These are phyloP conservation scores for Prunus dulcis DNA, from an alignment of 306 rosid genomes.

Conservation along the genomic window DNA sequence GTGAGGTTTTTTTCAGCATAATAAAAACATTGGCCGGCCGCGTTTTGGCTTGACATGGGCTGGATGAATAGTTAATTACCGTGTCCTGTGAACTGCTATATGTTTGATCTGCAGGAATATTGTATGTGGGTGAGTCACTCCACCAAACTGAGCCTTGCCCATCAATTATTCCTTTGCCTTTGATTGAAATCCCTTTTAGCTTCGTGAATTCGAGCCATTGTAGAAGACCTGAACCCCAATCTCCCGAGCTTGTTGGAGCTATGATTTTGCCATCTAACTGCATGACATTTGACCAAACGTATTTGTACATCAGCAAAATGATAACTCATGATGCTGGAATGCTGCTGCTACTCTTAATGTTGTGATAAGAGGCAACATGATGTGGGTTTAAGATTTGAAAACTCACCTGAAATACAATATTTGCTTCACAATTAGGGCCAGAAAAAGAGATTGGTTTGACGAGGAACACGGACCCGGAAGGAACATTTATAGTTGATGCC, in stretches of 20 bases:
- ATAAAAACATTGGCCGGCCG: slow-evolving; percentile 11
- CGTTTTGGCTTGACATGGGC: background rate
- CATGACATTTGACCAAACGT: background rate
- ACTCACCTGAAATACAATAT: slow-evolving; percentile 65
- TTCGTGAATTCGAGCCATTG: slow-evolving; percentile 71
- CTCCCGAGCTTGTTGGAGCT: slow-evolving; percentile 56
- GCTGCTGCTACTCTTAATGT: too few relatives aligned
- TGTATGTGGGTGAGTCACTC: slow-evolving; percentile 40
- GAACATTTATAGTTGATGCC: slow-evolving; percentile 59
- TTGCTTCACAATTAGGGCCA: slow-evolving; percentile 48
- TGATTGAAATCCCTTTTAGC: slow-evolving; percentile 46
- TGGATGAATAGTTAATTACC: background rate
- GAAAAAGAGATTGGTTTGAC: slow-evolving; percentile 58
- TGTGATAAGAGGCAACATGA: background rate
- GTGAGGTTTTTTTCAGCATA: background rate
- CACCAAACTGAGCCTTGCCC: slow-evolving; percentile 89
- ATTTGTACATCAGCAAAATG: background rate
- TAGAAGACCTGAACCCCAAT: slow-evolving; percentile 65
- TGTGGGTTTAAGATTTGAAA: background rate
- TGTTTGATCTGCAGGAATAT: slow-evolving; percentile 26
- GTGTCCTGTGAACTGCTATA: background rate
- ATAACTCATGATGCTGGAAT: background rate
- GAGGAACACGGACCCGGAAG: slow-evolving; percentile 65
- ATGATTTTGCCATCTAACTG: slow-evolving; percentile 72
- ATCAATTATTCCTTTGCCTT: slow-evolving; percentile 71